Conservation (phyloP, 305 asterid genomes). For the Ajuga reptans region DNA sequence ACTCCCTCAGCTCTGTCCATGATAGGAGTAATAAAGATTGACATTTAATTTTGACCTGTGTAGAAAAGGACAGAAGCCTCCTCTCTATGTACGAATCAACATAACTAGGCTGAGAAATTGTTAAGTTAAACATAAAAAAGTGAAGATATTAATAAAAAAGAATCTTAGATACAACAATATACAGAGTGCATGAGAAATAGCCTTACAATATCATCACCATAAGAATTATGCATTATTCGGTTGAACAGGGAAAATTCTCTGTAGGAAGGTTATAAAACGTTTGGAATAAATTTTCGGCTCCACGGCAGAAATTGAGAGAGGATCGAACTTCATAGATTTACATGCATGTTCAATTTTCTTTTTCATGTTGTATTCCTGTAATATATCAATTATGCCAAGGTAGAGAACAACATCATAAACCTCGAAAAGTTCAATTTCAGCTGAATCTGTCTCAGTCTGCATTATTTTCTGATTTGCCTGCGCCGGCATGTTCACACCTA, state of each 20-base stretch:
- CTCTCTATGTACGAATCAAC: not conserved
- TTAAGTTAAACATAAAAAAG: not conserved
- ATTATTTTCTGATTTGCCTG: conserved; percentile 65
- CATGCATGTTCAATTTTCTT: conserved; percentile 69
- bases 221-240: conserved; percentile 23
- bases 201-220: not conserved
- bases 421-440: conserved; percentile 79
- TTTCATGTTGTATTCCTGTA: conserved; percentile 74
- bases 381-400: conserved; percentile 77
- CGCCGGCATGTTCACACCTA: conserved; percentile 99
- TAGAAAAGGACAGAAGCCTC: not conserved
- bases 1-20: no score
- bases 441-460: conserved; percentile 46
- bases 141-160: not conserved
- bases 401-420: conserved; percentile 88
- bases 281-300: conserved; percentile 67
- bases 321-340: conserved; percentile 67
- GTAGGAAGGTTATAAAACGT: conserved; percentile 64
- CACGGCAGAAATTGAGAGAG: conserved; percentile 57
- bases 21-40: no score
- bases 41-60: no score
- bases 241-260: conserved; percentile 55
- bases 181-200: conserved; percentile 3
- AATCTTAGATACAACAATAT: conserved; percentile 9
- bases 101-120: not conserved